A percentile compares a stretch with the other conserved stretches of the same genome.
Conservation (phyloP, 2,329 filamentous ascomycete genomes). For the Aspergillus floridensis region DNA sequence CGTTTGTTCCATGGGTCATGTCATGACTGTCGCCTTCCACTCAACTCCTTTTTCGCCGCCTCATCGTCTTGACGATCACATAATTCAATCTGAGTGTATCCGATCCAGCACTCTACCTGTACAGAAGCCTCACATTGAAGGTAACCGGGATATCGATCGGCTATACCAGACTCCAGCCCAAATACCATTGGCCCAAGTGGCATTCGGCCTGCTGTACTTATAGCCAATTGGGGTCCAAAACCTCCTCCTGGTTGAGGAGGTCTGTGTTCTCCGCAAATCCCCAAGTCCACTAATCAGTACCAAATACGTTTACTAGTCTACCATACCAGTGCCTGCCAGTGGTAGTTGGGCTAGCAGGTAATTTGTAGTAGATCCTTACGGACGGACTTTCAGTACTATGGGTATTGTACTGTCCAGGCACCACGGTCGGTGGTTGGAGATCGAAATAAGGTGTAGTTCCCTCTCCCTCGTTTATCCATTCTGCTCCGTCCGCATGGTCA, state of each 20-base stretch:
- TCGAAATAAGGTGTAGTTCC: too few relatives aligned
- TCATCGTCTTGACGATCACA: too few relatives aligned
- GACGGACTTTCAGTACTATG: too few relatives aligned
- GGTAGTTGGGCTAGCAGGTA: too few relatives aligned
- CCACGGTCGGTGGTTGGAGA: too few relatives aligned
- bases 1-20: constrained; percentile 4
- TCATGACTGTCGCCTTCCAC: neutral
- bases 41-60: neutral
- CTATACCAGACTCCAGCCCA: neutral
- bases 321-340: too few relatives aligned
- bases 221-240: neutral
- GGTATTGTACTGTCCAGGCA: too few relatives aligned
- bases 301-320: too few relatives aligned
- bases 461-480: too few relatives aligned
- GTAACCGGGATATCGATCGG: neutral
- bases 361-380: too few relatives aligned
- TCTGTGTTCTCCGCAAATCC: constrained; percentile 5
- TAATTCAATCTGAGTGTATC: too few relatives aligned
- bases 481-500: too few relatives aligned
- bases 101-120: neutral
- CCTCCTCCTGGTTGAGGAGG: neutral
- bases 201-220: neutral
- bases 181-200: neutral
- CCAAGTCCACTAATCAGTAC: neutral
- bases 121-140: neutral